A percentile compares a stretch with the other conserved stretches of the same genome.
These are phyloP conservation scores for Hypoxylon sp. DNA, from an alignment of 2,329 filamentous ascomycete genomes.

Conservation along the genomic window DNA sequence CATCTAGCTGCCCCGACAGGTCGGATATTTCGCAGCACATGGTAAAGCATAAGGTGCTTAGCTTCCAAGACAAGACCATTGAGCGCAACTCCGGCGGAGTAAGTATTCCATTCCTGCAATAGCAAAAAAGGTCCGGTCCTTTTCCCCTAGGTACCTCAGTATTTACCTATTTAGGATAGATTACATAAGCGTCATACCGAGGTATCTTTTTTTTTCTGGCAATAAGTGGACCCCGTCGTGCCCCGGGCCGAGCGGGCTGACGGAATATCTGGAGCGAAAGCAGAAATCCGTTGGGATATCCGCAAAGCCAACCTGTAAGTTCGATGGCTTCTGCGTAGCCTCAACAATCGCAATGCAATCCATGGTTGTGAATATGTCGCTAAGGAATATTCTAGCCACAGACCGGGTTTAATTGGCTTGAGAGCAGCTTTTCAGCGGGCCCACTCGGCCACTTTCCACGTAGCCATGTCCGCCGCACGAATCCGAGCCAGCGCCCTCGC, in stretches of 20 bases:
- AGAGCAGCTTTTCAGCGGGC: conserved; percentile 16
- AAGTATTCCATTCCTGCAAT: not conserved
- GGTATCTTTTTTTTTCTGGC: conserved; percentile 24
- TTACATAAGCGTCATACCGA: conserved; percentile 26
- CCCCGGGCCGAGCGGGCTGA: conserved; percentile 14
- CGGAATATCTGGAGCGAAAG: conserved; percentile 22
- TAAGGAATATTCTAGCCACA: conserved; percentile 13
- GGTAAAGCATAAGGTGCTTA: not conserved
- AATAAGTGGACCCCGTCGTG: conserved; percentile 12
- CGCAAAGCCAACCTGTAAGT: conserved; percentile 6
- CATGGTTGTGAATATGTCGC: conserved; percentile 15
- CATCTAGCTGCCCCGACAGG: not conserved
- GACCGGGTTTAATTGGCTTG: conserved; percentile 24
- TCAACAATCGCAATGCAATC: conserved; percentile 31
- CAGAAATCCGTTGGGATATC: conserved; percentile 35
- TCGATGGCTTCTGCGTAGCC: not conserved
- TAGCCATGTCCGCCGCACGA: conserved; percentile 38
- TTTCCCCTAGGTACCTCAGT: too few species aligned
- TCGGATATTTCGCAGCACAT: not conserved
- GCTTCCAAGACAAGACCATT: not conserved
- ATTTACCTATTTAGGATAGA: not conserved
- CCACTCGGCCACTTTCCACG: conserved; percentile 22
- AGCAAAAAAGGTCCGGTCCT: conserved; percentile 6
- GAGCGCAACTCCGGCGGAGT: not conserved
- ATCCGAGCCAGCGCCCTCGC: conserved; percentile 40